Evolutionary conservation across 176 grass and related monocot species (phyloP), one percentile per base, ranked within the genome.

Genomic region (Oryza officinalis): DNA sequence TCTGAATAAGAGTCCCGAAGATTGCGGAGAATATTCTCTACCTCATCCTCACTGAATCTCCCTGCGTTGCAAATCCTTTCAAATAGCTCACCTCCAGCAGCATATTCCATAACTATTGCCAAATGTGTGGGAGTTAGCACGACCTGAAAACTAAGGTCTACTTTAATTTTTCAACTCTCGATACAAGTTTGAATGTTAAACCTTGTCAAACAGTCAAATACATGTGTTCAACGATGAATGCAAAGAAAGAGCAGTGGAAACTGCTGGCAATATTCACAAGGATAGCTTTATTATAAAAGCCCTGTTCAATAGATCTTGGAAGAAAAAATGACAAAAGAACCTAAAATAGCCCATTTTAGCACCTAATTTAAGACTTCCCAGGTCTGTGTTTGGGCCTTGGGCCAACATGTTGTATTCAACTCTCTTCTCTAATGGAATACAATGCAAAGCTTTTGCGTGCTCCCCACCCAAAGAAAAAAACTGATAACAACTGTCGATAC

Each of bases 91-190:
- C 90, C 95, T 4, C 95, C 90, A 68, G 92, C 79, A 75, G 95
- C 95, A 94, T 97, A 97, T 71, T 97, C 95, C 95, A 97, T 97
- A 47, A 97, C 92, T 89, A 97, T 97, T 68, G 92, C 95, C 59
- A 97, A 90, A 92, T 97, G 95, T 43, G 95, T 94, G 9, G 90
- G 95, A 76, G 95, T 94, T 83, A 97, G 87, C 81, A 94, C 81
- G 0, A 97, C 95, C 95, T 97, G 86, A 83, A 92, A 86, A 50
- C 23, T 85, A 87, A 63, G 30, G 76, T 38, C 45, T 47, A 79
- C n/a, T 83, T 79, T 25, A 86, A 75, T 74, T 76, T 86, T 86
- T 32, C 75, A 79, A 46, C 33, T 43, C 30, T 23, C 15, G 2
- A 81, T 32, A 75, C 54, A 22, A 10, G 28, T 67, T 28, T 27